Evolutionary conservation across 2,329 filamentous ascomycete species (phyloP).

Genomic region (Cladophialophora immunda): DNA sequence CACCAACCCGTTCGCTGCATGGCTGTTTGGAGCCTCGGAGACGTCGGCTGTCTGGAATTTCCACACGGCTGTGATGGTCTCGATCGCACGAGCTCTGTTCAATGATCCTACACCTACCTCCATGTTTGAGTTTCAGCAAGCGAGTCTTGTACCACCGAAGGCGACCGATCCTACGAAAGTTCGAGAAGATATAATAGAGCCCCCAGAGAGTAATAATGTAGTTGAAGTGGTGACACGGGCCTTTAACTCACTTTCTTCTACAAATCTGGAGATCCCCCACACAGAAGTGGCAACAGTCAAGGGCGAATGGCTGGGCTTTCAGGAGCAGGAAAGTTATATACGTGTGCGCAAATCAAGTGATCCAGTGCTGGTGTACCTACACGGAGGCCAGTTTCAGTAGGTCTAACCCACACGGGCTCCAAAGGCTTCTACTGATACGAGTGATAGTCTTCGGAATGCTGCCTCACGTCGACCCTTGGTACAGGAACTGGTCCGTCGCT

Average conservation of each 20-base stretch:
- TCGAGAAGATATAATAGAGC: neutral
- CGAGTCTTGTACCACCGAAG: neutral
- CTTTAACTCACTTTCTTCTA: neutral
- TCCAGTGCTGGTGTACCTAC: constrained; percentile 2
- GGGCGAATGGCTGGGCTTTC: constrained; percentile 11
- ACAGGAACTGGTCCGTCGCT: constrained; percentile 46
- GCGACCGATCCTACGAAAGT: neutral
- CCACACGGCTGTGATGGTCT: neutral
- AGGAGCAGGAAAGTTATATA: neutral
- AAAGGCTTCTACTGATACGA: too few species aligned
- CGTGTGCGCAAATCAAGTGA: neutral
- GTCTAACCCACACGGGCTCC: neutral
- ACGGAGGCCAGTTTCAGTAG: constrained; percentile 16
- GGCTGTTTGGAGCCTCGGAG: constrained; percentile 1
- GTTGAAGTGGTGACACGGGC: neutral
- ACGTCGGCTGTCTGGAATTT: constrained; percentile 1
- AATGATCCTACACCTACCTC: constrained; percentile 12
- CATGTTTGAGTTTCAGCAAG: constrained; percentile 6
- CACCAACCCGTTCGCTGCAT: too few species aligned
- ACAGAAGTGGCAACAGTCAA: constrained; percentile 1
- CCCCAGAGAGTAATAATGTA: neutral
- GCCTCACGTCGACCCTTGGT: constrained; percentile 48
- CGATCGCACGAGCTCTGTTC: constrained; percentile 3
- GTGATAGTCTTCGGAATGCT: constrained; percentile 27
- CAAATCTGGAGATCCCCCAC: neutral